Percentiles rank a stretch among this genome's conserved stretches.
Evolutionary conservation across 495 filamentous ascomycete species (phyloP).

Genomic region (Geoglossum glabrum): DNA sequence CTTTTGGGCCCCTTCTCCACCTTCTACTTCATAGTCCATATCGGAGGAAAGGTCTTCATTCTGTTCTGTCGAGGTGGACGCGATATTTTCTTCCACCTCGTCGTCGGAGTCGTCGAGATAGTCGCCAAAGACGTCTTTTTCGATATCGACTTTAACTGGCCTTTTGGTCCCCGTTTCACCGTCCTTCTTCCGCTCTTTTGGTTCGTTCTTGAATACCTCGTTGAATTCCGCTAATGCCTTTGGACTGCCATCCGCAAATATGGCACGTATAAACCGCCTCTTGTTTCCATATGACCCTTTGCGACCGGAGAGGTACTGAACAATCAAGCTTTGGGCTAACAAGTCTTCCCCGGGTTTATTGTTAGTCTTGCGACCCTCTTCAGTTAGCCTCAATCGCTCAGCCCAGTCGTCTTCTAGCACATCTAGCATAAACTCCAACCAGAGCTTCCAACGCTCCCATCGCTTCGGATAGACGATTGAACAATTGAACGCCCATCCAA

Average conservation of each 20-base stretch:
- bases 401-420: conserved; percentile 57
- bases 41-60: background rate
- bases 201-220: conserved; percentile 40
- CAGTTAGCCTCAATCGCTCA: conserved; percentile 26
- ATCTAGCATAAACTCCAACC: conserved; percentile 64
- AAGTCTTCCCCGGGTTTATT: conserved; percentile 21
- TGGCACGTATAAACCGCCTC: conserved; percentile 36
- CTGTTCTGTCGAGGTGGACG: background rate
- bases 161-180: conserved; percentile 19
- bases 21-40: background rate
- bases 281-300: conserved; percentile 21
- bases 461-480: conserved; percentile 44
- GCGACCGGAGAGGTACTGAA: conserved; percentile 26
- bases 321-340: conserved; percentile 28
- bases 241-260: conserved; percentile 39
- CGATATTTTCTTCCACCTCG: conserved; percentile 22
- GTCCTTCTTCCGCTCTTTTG: conserved; percentile 22
- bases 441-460: conserved; percentile 69
- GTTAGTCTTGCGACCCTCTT: conserved; percentile 12
- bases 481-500: conserved; percentile 91
- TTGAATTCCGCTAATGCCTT: conserved; percentile 31
- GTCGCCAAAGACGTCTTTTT: conserved; percentile 36
- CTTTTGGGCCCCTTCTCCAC: background rate
- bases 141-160: conserved; percentile 33
- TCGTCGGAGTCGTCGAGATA: conserved; percentile 31